Evolutionary conservation across 2,329 filamentous ascomycete species (phyloP).

Genomic region (Monosporascus sp.): DNA sequence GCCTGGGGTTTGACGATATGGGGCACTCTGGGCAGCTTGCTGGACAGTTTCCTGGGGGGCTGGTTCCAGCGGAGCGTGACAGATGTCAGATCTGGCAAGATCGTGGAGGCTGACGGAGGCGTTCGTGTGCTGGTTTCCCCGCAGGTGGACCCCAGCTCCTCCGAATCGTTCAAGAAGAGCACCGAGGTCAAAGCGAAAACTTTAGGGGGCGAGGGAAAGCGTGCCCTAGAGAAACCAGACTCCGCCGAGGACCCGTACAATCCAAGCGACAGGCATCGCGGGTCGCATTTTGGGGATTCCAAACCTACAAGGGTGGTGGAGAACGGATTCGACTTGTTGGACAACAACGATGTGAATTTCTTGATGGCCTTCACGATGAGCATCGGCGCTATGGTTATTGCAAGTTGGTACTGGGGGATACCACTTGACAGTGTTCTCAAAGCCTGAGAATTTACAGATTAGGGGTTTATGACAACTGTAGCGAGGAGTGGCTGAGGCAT

Average conservation of each 20-base stretch:
- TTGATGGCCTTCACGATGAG: slow-evolving; percentile 85
- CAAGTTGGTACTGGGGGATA: slow-evolving; percentile 56
- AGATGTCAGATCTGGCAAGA: slow-evolving; percentile 77
- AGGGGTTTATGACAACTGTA: too few relatives aligned
- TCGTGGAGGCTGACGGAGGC: slow-evolving; percentile 83
- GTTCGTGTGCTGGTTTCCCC: slow-evolving; percentile 47
- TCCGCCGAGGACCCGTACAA: slow-evolving; percentile 41
- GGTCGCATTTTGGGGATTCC: slow-evolving; percentile 48
- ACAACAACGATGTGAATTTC: slow-evolving; percentile 95
- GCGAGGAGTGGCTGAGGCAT: too few relatives aligned
- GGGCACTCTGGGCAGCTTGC: slow-evolving; percentile 73
- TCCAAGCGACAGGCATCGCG: slow-evolving; percentile 43
- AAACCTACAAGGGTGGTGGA: slow-evolving; percentile 60
- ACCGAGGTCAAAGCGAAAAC: slow-evolving; percentile 36
- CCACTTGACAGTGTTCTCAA: slow-evolving; percentile 41
- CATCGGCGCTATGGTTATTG: slow-evolving; percentile 66
- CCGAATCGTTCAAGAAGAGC: slow-evolving; percentile 27
- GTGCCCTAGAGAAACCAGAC: slow-evolving; percentile 35
- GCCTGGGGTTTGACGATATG: slow-evolving; percentile 61
- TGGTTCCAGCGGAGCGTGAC: slow-evolving; percentile 80
- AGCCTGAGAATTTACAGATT: slow-evolving; percentile 13
- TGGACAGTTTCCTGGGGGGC: slow-evolving; percentile 86
- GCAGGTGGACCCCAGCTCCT: slow-evolving; percentile 17
- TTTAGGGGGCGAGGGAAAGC: slow-evolving; percentile 39
- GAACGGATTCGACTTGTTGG: slow-evolving; percentile 68